These are phyloP conservation scores for Yarrowia hollandica DNA, from an alignment of 805 yeast genomes.

Conservation along the genomic window DNA sequence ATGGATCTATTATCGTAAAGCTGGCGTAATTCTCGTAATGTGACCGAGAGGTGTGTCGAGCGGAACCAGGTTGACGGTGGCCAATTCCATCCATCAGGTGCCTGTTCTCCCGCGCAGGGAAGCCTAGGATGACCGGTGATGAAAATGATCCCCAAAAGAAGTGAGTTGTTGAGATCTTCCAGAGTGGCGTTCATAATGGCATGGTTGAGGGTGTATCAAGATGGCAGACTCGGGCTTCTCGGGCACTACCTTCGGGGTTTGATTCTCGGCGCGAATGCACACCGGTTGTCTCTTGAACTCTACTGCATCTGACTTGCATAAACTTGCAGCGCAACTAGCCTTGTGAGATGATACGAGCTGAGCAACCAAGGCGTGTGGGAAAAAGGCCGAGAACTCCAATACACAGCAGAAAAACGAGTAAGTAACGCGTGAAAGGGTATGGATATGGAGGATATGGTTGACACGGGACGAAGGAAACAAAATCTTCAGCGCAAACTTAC, in stretches of 20 bases:
- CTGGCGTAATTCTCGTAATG: neutral
- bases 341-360: neutral
- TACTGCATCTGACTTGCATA: neutral
- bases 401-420: neutral
- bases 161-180: neutral
- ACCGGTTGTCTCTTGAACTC: too few relatives aligned
- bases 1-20: neutral
- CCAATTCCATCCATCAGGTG: slow-evolving; percentile 26
- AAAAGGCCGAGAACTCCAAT: too few relatives aligned
- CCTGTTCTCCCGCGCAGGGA: neutral
- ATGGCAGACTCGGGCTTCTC: too few relatives aligned
- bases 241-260: too few relatives aligned
- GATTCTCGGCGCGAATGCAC: too few relatives aligned
- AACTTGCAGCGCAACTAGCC: neutral
- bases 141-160: neutral
- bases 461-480: too few relatives aligned
- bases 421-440: too few relatives aligned
- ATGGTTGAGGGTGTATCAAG: too few relatives aligned
- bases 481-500: too few relatives aligned
- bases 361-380: neutral
- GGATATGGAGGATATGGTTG: too few relatives aligned
- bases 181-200: neutral
- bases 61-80: slow-evolving; percentile 17
- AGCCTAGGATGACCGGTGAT: neutral
- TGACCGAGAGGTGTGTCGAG: neutral